Percentiles rank a stretch among this genome's conserved stretches.
Conservation (phyloP, 2,329 filamentous ascomycete species). For the Claviceps arundinis region DNA sequence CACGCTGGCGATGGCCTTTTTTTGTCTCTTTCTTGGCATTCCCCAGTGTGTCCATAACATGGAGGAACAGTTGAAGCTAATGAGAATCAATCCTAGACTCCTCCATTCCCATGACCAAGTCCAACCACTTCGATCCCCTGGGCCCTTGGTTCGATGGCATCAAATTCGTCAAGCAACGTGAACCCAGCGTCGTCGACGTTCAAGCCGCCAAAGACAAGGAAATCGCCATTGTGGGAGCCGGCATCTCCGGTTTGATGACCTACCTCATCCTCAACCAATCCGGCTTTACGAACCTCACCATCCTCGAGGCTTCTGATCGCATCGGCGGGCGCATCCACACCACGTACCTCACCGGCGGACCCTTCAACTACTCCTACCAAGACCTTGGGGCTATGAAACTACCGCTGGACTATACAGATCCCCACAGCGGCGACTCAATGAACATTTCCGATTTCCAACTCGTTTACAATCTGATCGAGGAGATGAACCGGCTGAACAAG, state of each 20-base stretch:
- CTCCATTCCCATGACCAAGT: constrained; percentile 36
- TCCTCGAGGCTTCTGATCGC: constrained; percentile 46
- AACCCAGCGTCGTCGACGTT: constrained; percentile 26
- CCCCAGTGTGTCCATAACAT: no score
- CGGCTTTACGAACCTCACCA: constrained; percentile 46
- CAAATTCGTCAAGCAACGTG: constrained; percentile 39
- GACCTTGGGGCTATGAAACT: constrained; percentile 56
- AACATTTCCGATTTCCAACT: constrained; percentile 51
- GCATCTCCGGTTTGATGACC: constrained; percentile 53
- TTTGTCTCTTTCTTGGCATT: no score
- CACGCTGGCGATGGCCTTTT: no score
- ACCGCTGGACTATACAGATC: constrained; percentile 37
- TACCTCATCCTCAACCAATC: constrained; percentile 30
- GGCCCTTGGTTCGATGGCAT: constrained; percentile 57
- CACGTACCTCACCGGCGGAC: constrained; percentile 43
- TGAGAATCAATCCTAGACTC: not conserved
- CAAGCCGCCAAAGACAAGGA: constrained; percentile 24
- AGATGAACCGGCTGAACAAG: constrained; percentile 46
- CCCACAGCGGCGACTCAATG: constrained; percentile 35
- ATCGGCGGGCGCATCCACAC: constrained; percentile 53
- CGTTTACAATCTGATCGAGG: constrained; percentile 48
- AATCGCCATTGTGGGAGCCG: constrained; percentile 51
- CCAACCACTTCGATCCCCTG: constrained; percentile 30
- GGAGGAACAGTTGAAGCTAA: constrained; percentile 11
- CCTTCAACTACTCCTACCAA: constrained; percentile 52